Percentiles rank a stretch among this genome's conserved stretches.
These are phyloP conservation scores for Coemansia sp. DNA, from an alignment of 192 early-diverging fungal species.

Conservation along the genomic window DNA sequence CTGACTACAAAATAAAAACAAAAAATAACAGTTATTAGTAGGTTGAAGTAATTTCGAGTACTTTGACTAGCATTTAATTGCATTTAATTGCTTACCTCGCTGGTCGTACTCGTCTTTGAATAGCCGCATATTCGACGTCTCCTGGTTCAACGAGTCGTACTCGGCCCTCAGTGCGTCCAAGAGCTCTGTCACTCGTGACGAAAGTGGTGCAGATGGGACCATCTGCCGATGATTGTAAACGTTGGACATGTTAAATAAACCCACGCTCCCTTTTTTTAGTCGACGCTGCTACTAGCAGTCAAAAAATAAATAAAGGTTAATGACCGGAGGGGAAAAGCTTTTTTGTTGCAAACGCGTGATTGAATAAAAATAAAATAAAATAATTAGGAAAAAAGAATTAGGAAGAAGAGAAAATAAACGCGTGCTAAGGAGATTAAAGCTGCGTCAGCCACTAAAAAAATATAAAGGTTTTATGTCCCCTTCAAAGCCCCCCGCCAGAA, in stretches of 20 bases:
- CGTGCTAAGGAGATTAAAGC: too few species aligned
- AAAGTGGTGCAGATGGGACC: conserved; percentile 66
- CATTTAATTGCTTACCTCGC: conserved; percentile 65
- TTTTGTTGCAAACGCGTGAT: background rate
- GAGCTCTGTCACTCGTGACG: conserved; percentile 72
- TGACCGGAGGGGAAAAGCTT: background rate
- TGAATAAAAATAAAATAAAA: background rate
- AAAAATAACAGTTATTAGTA: background rate
- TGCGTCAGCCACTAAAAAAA: too few species aligned
- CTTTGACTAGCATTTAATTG: background rate
- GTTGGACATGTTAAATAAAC: conserved; percentile 61
- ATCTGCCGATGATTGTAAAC: conserved; percentile 84
- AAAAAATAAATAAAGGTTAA: background rate
- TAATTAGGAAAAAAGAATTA: background rate
- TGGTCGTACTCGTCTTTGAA: conserved; percentile 90
- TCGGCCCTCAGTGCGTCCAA: conserved; percentile 83
- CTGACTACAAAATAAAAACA: conserved; percentile 57
- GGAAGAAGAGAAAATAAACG: background rate
- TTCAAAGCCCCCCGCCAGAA: too few species aligned
- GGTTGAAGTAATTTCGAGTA: background rate
- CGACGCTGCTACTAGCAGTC: background rate
- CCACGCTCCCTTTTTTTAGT: background rate
- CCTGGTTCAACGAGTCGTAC: conserved; percentile 79
- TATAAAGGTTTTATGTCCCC: too few species aligned
- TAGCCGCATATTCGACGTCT: conserved; percentile 69